Percentiles rank a stretch among this genome's conserved stretches.
phyloP scores from a whole-genome alignment of 352 stramenopile genomes.

The Globisporangium heterothallicum region DNA sequence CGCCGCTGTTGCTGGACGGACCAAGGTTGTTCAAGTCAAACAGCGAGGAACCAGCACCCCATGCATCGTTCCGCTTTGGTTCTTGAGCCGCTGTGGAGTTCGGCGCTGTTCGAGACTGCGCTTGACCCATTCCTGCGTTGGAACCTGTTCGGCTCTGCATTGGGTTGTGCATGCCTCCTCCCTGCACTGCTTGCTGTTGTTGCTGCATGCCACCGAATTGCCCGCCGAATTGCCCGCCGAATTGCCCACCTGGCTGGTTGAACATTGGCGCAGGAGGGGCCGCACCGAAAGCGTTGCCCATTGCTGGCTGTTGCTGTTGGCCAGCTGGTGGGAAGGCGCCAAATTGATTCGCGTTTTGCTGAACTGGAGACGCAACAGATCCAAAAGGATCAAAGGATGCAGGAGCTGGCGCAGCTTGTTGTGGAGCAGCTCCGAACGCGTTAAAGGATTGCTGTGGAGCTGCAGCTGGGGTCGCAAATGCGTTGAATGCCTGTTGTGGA shows the following conservation, averaged over 20 bases:
- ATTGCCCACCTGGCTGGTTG: conserved; percentile 24
- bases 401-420: conserved; percentile 29
- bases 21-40: conserved; percentile 78
- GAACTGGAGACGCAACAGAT: conserved; percentile 21
- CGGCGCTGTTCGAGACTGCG: conserved; percentile 21
- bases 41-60: conserved; percentile 71
- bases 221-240: conserved; percentile 40
- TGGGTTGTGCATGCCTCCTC: conserved; percentile 20
- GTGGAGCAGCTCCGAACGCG: conserved; percentile 40
- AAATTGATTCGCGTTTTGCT: conserved; percentile 28
- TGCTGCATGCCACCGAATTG: conserved; percentile 43
- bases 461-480: conserved; percentile 30
- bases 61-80: conserved; percentile 67
- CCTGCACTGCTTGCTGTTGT: conserved; percentile 27
- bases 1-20: conserved; percentile 17
- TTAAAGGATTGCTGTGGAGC: conserved; percentile 48
- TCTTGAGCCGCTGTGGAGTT: conserved; percentile 23
- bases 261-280: conserved; percentile 37
- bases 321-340: conserved; percentile 30
- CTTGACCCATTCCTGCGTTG: conserved; percentile 26
- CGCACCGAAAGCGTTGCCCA: conserved; percentile 31
- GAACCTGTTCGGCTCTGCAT: conserved; percentile 35
- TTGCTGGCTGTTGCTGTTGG: conserved; percentile 39
- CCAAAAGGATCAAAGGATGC: conserved; percentile 62
- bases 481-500: conserved; percentile 27